Conservation (phyloP, 345 rosid genomes). For the Capsella bursapastoris region DNA sequence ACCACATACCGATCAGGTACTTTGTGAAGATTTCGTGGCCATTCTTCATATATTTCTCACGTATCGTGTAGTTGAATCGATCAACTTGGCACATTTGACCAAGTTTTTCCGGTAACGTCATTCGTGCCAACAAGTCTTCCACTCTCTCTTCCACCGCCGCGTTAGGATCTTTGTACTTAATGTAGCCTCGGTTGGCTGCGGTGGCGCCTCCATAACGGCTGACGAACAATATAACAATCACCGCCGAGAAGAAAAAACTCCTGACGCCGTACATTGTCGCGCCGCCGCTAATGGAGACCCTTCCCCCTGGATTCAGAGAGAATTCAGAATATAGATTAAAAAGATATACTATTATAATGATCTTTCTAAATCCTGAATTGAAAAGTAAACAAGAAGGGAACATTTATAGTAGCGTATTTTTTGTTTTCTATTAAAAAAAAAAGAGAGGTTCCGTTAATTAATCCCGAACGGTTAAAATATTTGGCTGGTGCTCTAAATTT, state of each 20-base stretch:
- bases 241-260: constrained; percentile 19
- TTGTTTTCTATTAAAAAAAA: background rate
- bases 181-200: constrained; percentile 31
- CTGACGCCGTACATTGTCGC: constrained; percentile 28
- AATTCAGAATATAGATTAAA: constrained; percentile 26
- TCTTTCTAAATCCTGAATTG: constrained; percentile 35
- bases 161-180: constrained; percentile 56
- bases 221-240: constrained; percentile 29
- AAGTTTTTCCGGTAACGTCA: constrained; percentile 67
- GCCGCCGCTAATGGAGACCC: constrained; percentile 33
- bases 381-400: background rate
- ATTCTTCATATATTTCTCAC: no score
- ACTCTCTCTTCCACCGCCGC: constrained; percentile 49
- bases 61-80: constrained; percentile 36
- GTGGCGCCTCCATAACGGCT: constrained; percentile 33
- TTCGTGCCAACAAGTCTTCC: constrained; percentile 49
- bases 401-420: constrained; percentile 10
- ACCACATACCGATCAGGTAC: constrained; percentile 66
- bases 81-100: constrained; percentile 67
- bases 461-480: background rate
- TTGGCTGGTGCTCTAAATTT: constrained; percentile 21
- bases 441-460: constrained; percentile 18
- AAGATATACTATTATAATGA: background rate
- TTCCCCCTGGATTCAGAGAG: constrained; percentile 3
- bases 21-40: constrained; percentile 52